Percentiles rank a stretch among this genome's conserved stretches.
Evolutionary conservation across 1,284 basidiomycete species (phyloP).

Genomic region (Kwoniella shivajii): DNA sequence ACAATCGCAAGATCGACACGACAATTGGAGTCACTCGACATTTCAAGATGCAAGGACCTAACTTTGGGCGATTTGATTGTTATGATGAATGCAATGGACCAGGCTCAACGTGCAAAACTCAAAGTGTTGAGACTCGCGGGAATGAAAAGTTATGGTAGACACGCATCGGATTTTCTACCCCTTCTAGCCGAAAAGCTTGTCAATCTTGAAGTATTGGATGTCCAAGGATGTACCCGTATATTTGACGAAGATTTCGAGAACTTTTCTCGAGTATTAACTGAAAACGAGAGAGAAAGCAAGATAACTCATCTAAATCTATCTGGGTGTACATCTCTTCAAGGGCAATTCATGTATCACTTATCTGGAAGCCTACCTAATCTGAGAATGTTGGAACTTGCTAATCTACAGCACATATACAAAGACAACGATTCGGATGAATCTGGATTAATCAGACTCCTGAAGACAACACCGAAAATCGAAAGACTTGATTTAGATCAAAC

Average conservation of each 20-base stretch:
- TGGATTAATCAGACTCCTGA: constrained; percentile 62
- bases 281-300: constrained; percentile 22
- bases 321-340: constrained; percentile 71
- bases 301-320: constrained; percentile 79
- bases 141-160: constrained; percentile 60
- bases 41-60: constrained; percentile 72
- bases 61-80: constrained; percentile 62
- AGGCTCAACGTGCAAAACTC: constrained; percentile 19
- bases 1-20: constrained; percentile 64
- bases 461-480: constrained; percentile 69
- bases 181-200: constrained; percentile 66
- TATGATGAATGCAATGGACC: constrained; percentile 46
- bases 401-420: constrained; percentile 55
- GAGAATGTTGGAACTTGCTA: constrained; percentile 80
- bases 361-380: constrained; percentile 71
- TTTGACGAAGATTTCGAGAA: constrained; percentile 73
- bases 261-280: constrained; percentile 58
- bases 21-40: constrained; percentile 65
- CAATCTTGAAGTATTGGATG: constrained; percentile 76
- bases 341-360: constrained; percentile 70
- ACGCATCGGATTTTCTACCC: constrained; percentile 61
- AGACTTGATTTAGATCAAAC: constrained; percentile 85
- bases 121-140: constrained; percentile 64
- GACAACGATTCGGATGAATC: not conserved
- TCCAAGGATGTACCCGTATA: constrained; percentile 70